These are phyloP conservation scores for Nicotiana attenuata DNA, from an alignment of 257 asterid species.

Conservation along the genomic window DNA sequence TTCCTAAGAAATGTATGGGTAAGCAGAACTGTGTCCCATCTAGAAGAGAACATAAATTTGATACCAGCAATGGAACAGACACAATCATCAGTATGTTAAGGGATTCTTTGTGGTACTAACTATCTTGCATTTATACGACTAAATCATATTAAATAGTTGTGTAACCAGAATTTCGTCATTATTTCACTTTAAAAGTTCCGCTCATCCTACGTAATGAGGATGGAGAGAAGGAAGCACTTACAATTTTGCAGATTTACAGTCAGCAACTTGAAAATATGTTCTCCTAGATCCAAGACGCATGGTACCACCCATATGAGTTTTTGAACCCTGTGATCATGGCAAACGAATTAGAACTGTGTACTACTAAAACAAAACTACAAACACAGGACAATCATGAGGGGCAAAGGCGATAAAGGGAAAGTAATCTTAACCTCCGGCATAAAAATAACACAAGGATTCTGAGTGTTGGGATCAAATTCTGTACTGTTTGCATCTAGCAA, in stretches of 20 bases:
- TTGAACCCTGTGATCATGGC: slow-evolving; percentile 50
- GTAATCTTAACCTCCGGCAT: slow-evolving; percentile 41
- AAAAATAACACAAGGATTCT: slow-evolving; percentile 40
- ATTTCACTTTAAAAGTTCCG: background rate
- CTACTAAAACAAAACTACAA: background rate
- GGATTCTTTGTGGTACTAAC: background rate
- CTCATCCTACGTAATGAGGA: background rate
- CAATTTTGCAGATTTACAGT: slow-evolving; percentile 50
- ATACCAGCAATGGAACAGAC: background rate
- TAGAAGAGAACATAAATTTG: background rate
- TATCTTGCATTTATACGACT: background rate
- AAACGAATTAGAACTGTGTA: slow-evolving; percentile 8
- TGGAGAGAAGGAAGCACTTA: slow-evolving; percentile 31
- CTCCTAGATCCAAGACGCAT: slow-evolving; percentile 88
- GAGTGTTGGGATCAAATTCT: slow-evolving; percentile 35
- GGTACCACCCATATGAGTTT: slow-evolving; percentile 83
- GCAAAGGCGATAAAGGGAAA: background rate
- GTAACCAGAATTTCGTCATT: background rate
- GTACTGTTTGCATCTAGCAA: slow-evolving; percentile 34
- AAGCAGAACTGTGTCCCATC: background rate
- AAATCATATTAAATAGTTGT: background rate
- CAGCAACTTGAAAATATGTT: slow-evolving; percentile 47
- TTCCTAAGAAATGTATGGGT: background rate
- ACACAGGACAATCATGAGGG: background rate
- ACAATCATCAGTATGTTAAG: background rate